A percentile compares a stretch with the other conserved stretches of the same genome.
Conservation (phyloP, 768 basidiomycete species). For the Tricholoma saponaceum region DNA sequence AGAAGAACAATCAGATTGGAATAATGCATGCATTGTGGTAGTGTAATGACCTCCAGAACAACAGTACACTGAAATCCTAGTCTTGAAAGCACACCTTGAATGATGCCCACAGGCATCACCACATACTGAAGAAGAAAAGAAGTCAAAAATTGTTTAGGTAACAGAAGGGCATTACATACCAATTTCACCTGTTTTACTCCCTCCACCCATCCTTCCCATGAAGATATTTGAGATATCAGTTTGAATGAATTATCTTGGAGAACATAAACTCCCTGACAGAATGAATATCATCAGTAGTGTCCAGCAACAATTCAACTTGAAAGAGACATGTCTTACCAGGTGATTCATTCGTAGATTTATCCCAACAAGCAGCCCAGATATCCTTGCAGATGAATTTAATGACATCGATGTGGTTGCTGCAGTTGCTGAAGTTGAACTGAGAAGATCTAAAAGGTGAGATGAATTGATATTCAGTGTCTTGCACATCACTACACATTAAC, state of each 20-base stretch:
- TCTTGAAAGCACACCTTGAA: slow-evolving; percentile 76
- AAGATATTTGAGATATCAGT: slow-evolving; percentile 76
- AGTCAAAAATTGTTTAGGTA: neutral
- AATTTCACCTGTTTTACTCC: slow-evolving; percentile 67
- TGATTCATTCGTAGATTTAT: slow-evolving; percentile 95
- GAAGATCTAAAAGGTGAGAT: no score
- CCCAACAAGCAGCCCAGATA: slow-evolving; percentile 88
- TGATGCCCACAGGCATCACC: slow-evolving; percentile 77
- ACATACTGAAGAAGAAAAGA: slow-evolving; percentile 53
- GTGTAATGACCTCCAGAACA: slow-evolving; percentile 67
- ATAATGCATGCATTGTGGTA: slow-evolving; percentile 74
- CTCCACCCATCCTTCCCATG: slow-evolving; percentile 73
- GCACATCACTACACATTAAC: no score
- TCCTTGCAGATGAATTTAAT: slow-evolving; percentile 98
- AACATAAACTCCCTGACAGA: slow-evolving; percentile 80
- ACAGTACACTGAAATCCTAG: slow-evolving; percentile 77
- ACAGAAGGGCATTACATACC: slow-evolving; percentile 39
- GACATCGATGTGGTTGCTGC: no score
- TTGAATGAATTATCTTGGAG: slow-evolving; percentile 91
- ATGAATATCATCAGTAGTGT: neutral
- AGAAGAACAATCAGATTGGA: neutral
- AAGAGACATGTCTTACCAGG: slow-evolving; percentile 51
- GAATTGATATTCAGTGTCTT: no score
- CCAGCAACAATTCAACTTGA: neutral
- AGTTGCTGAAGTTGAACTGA: no score